Conservation (phyloP, 2,329 filamentous ascomycete genomes). For the Conoideocrella luteorostrata region DNA sequence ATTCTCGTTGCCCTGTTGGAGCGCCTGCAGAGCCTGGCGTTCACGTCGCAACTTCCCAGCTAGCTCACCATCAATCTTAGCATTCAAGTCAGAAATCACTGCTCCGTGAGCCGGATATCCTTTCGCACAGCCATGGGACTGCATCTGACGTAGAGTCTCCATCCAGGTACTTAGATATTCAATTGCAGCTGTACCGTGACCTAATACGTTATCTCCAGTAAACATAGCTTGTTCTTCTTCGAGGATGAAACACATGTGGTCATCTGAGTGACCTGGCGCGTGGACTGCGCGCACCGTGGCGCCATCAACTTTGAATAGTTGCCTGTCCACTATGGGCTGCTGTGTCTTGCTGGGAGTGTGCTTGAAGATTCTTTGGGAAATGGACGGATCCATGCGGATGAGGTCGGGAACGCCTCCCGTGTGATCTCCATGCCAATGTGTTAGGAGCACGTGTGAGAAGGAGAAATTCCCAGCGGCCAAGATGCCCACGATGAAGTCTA, state of each 20-base stretch:
- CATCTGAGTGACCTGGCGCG: slow-evolving; percentile 63
- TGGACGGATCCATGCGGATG: slow-evolving; percentile 16
- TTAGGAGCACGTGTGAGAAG: slow-evolving; percentile 47
- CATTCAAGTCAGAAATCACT: slow-evolving; percentile 43
- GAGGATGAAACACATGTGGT: slow-evolving; percentile 62
- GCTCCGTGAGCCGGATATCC: slow-evolving; percentile 59
- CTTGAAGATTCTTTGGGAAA: slow-evolving; percentile 44
- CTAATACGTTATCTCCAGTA: slow-evolving; percentile 69
- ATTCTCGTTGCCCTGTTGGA: slow-evolving; percentile 24
- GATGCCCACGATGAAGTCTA: slow-evolving; percentile 23
- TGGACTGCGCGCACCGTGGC: slow-evolving; percentile 56
- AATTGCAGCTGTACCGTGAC: slow-evolving; percentile 68
- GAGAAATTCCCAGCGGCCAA: slow-evolving; percentile 5
- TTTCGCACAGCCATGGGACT: slow-evolving; percentile 35
- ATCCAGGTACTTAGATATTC: slow-evolving; percentile 61
- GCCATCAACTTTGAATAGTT: slow-evolving; percentile 43
- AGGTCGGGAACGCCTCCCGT: slow-evolving; percentile 59
- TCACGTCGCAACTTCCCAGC: slow-evolving; percentile 32
- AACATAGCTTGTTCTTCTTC: slow-evolving; percentile 62
- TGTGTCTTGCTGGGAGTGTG: slow-evolving; percentile 38
- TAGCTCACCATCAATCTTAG: slow-evolving; percentile 23
- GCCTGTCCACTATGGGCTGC: slow-evolving; percentile 36
- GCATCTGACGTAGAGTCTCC: slow-evolving; percentile 54
- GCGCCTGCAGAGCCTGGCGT: slow-evolving; percentile 27
- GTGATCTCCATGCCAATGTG: slow-evolving; percentile 73